These are phyloP conservation scores for Suhomyces wounanorum DNA, from an alignment of 1,139 yeast genomes.

Conservation along the genomic window DNA sequence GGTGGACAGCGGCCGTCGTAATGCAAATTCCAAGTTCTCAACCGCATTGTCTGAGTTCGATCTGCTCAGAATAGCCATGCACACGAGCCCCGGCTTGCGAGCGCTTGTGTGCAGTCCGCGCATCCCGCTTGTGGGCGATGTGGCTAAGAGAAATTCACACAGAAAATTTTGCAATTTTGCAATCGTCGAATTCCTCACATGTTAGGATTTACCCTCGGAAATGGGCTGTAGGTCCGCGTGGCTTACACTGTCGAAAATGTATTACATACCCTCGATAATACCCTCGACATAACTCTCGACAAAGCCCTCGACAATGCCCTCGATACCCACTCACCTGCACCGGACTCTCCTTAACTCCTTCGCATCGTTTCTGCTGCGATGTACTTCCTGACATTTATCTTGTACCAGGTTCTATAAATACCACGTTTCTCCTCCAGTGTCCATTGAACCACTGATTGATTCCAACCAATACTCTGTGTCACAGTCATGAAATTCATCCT, in stretches of 20 bases:
- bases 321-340: neutral
- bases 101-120: neutral
- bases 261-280: neutral
- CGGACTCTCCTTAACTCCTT: neutral
- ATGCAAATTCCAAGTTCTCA: neutral
- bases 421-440: neutral
- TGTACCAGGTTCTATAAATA: neutral
- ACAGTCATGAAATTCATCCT: neutral
- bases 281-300: neutral
- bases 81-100: neutral
- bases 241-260: neutral
- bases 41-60: neutral
- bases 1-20: neutral
- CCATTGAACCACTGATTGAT: neutral
- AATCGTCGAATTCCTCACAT: neutral
- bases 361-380: neutral
- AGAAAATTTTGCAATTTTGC: constrained; percentile 5
- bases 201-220: neutral
- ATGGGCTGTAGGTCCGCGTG: neutral
- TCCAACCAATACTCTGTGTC: neutral
- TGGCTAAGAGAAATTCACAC: neutral
- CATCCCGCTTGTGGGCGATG: constrained; percentile 1
- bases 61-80: neutral
- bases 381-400: neutral
- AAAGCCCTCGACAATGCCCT: neutral